phyloP scores from a whole-genome alignment of 768 basidiomycete species.

The Saitozyma sp. region DNA sequence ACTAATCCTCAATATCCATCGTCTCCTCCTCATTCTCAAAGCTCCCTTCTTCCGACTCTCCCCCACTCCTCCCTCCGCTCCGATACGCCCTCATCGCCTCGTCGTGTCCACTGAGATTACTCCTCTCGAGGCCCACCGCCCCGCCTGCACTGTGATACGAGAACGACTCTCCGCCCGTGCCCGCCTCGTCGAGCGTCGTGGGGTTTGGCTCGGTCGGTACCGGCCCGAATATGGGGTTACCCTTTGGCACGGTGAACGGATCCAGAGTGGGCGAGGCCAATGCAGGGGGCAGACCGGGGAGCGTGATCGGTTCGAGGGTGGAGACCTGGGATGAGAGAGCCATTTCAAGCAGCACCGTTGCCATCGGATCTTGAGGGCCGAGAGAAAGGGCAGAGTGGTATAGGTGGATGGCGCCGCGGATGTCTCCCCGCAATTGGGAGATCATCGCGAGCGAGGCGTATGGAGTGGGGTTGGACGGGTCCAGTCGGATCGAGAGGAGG shows the following conservation, averaged over 20 bases:
- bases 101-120: background rate
- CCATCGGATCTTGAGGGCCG: slow-evolving; percentile 48
- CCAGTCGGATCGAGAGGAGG: slow-evolving; percentile 76
- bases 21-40: slow-evolving; percentile 2
- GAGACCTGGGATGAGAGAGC: slow-evolving; percentile 46
- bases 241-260: slow-evolving; percentile 33
- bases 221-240: slow-evolving; percentile 14
- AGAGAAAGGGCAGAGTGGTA: slow-evolving; percentile 78
- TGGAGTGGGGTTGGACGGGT: slow-evolving; percentile 77
- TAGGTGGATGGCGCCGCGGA: slow-evolving; percentile 78
- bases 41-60: background rate
- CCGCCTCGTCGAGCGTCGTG: background rate
- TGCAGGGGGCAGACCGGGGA: slow-evolving; percentile 40
- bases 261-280: slow-evolving; percentile 26
- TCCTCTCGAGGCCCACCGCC: background rate
- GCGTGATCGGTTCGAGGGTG: slow-evolving; percentile 27
- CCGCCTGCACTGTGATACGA: too few relatives aligned
- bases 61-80: background rate
- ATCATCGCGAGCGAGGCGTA: slow-evolving; percentile 89
- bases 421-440: slow-evolving; percentile 69
- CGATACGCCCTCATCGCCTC: background rate
- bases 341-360: slow-evolving; percentile 49
- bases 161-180: background rate
- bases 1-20: slow-evolving; percentile 1
- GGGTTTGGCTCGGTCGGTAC: slow-evolving; percentile 10